Conservation (phyloP, 1,284 basidiomycete species). For the Trichosporon faecale region DNA sequence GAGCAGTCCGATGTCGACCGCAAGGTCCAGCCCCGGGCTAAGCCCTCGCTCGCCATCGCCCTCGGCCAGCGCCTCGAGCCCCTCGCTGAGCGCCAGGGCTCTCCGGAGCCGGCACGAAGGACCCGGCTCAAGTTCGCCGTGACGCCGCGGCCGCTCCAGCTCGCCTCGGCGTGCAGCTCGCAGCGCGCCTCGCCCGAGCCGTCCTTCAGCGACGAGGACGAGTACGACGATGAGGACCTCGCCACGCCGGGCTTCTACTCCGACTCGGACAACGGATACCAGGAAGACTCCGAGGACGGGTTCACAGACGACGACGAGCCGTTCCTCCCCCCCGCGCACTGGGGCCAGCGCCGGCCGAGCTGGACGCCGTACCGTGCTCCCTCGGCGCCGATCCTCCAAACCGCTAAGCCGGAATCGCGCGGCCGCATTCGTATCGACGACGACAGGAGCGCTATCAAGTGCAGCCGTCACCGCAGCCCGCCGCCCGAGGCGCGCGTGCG, state of each 20-base stretch:
- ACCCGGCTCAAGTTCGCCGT: constrained; percentile 30
- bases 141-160: constrained; percentile 24
- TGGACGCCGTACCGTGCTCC: constrained; percentile 3
- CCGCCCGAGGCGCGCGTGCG: constrained; percentile 24
- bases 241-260: constrained; percentile 15
- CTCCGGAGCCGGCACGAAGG: constrained; percentile 10
- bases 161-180: neutral
- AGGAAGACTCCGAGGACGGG: constrained; percentile 29
- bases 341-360: constrained; percentile 12
- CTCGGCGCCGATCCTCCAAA: constrained; percentile 18
- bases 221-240: constrained; percentile 18
- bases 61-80: constrained; percentile 4
- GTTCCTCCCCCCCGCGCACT: constrained; percentile 4
- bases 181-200: constrained; percentile 10
- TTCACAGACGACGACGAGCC: constrained; percentile 21
- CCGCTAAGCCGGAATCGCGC: neutral
- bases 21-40: neutral
- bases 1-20: neutral
- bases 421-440: constrained; percentile 22
- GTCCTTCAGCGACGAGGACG: neutral
- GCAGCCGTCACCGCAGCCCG: constrained; percentile 33
- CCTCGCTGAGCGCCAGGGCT: constrained; percentile 1
- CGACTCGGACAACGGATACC: constrained; percentile 24
- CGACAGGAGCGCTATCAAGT: constrained; percentile 16
- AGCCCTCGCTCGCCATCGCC: neutral